Evolutionary conservation across 2,329 filamentous ascomycete species (phyloP).

Genomic region (Ophiostoma quercus): DNA sequence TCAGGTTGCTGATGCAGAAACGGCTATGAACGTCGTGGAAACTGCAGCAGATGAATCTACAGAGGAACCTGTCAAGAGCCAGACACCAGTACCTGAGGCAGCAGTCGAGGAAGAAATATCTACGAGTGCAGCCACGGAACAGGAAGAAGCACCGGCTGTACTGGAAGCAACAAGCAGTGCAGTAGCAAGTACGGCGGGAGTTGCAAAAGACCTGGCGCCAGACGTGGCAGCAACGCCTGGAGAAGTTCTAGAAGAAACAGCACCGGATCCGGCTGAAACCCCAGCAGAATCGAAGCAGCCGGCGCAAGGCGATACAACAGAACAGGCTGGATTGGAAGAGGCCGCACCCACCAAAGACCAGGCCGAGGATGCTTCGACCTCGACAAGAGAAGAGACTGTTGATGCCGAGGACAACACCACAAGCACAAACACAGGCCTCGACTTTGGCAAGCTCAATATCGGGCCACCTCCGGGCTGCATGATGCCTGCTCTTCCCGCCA

Average conservation of each 20-base stretch:
- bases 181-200: background rate
- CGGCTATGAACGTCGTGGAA: background rate
- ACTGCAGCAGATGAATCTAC: background rate
- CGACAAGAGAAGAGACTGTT: background rate
- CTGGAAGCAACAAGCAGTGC: background rate
- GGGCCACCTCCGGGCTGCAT: background rate
- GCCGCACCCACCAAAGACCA: background rate
- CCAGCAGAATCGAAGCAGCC: background rate
- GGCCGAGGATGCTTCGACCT: background rate
- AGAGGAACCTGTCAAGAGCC: background rate
- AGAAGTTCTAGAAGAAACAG: background rate
- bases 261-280: background rate
- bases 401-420: background rate
- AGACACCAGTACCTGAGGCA: background rate
- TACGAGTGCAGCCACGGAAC: background rate
- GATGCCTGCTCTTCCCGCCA: conserved; percentile 6
- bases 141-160: too few species aligned
- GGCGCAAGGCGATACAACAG: background rate
- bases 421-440: background rate
- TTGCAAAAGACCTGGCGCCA: background rate
- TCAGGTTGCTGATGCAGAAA: background rate
- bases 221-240: background rate
- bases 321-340: background rate
- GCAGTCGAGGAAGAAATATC: background rate
- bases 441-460: conserved; percentile 1